Conservation (phyloP, 2,329 filamentous ascomycete species). For the Raffaelea arxii region DNA sequence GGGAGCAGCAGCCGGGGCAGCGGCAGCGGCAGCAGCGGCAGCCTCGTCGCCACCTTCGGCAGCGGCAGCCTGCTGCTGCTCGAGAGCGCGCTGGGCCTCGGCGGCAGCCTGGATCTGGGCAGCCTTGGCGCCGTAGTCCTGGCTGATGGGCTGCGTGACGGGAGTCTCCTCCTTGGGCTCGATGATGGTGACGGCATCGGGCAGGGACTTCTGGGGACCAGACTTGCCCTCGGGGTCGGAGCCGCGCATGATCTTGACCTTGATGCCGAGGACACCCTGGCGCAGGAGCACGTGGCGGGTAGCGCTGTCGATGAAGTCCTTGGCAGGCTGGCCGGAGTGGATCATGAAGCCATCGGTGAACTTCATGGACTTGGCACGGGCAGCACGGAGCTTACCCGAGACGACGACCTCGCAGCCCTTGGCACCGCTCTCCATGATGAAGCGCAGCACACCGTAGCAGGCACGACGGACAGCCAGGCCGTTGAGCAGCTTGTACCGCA, state of each 20-base stretch:
- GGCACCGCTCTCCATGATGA: constrained; percentile 99
- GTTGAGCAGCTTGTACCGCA: constrained; percentile 99
- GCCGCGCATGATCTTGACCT: constrained; percentile 99
- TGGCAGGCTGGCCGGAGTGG: constrained; percentile 98
- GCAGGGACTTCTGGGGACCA: constrained; percentile 92
- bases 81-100: constrained; percentile 47
- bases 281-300: constrained; percentile 99
- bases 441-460: constrained; percentile 99
- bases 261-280: constrained; percentile 99
- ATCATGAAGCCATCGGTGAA: constrained; percentile 99
- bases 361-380: constrained; percentile 99
- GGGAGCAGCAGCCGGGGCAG: constrained; percentile 44
- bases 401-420: constrained; percentile 99
- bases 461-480: constrained; percentile 96
- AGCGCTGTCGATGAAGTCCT: constrained; percentile 98
- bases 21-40: constrained; percentile 29
- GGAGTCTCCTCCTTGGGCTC: constrained; percentile 99
- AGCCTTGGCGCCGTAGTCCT: constrained; percentile 97
- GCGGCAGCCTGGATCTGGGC: constrained; percentile 55
- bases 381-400: constrained; percentile 96
- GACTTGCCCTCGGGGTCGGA: constrained; percentile 99
- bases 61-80: constrained; percentile 23
- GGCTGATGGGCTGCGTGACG: constrained; percentile 88
- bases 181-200: constrained; percentile 98
- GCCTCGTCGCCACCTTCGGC: constrained; percentile 46